Base-by-base conservation (phyloP, 768 basidiomycete genomes). In the Boletales sp. region DNA sequence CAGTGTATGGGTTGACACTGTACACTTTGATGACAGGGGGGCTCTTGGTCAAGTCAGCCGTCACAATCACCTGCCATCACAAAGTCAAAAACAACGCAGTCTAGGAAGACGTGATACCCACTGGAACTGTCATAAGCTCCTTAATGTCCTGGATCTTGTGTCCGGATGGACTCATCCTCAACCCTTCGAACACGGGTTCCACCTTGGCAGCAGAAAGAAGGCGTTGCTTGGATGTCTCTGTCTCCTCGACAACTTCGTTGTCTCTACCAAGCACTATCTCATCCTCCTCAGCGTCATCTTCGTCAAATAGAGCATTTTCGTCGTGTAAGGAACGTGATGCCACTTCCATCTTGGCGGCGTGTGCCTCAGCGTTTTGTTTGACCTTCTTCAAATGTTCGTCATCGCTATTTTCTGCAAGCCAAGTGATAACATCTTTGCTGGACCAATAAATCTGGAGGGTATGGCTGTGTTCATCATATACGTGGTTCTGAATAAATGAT, bases 11-110 rank as follows among this genome's bases (percentile, higher is more conserved):
- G 65, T 94, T 94, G 62, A 93, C 89, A 61, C 91, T 93, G 76
- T 94, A 94, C 50, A 98, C 93, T 70, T 97, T 94, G 77, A 98
- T 88, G 62, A 97, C 90, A 5, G 94, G 94, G 36, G 94, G 94
- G 59, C 89, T 92, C 81, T 95, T 97, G 54, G 91, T 92, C 59
- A 95, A 72, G 68, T 97, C 94, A 30, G 92, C 92, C 37, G 93
- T 94, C 58, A 97, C 86, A 62, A 97, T 94, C 58, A 94, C 92
- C 90, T 93, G 58, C 4, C 50, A 13, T 9, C 36, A 52, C 37
- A 4, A 24, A 31, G 12, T 61, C 18, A 66, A 40, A 21, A 21
- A 21, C 37, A 24, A 24, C 17, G 5, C 42, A 48, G 17, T 17
- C 24, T 36, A 47, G 1, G 3, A 36, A 31, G 21, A 44, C 7